These are phyloP conservation scores for Paecilomyces sp. DNA, from an alignment of 2,329 filamentous ascomycete genomes.

Conservation along the genomic window DNA sequence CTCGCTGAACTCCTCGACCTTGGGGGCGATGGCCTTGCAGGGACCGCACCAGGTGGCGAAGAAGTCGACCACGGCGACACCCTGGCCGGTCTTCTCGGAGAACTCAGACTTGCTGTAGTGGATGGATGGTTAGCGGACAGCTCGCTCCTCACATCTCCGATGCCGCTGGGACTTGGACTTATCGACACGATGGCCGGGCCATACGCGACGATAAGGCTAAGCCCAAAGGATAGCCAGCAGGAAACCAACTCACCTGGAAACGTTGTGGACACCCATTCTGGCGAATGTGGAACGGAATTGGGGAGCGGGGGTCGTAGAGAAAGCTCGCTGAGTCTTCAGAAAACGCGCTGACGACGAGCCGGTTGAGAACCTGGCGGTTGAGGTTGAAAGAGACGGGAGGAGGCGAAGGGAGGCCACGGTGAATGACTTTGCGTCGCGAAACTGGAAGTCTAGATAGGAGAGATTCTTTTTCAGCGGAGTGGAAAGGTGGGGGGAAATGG, in stretches of 20 bases:
- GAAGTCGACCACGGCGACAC: constrained; percentile 70
- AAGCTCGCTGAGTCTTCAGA: constrained; percentile 11
- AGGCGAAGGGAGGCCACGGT: constrained; percentile 18
- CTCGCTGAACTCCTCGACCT: constrained; percentile 58
- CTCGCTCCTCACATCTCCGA: too few relatives aligned
- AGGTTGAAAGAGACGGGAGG: constrained; percentile 9
- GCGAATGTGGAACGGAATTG: constrained; percentile 36
- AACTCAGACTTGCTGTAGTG: constrained; percentile 52
- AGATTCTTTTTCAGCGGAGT: constrained; percentile 4
- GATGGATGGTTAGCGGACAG: constrained; percentile 10
- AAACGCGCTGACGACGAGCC: constrained; percentile 1
- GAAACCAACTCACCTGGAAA: constrained; percentile 27
- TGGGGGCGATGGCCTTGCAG: constrained; percentile 83
- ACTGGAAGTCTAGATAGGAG: background rate
- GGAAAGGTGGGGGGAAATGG: constrained; percentile 10
- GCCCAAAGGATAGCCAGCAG: background rate
- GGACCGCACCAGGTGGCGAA: constrained; percentile 90
- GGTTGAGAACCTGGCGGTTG: constrained; percentile 6
- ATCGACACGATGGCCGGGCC: background rate
- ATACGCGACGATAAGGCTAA: constrained; percentile 9
- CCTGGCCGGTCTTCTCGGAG: constrained; percentile 39
- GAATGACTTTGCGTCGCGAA: constrained; percentile 14
- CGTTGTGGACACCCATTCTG: constrained; percentile 41
- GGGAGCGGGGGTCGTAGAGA: constrained; percentile 23
- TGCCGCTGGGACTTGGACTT: too few relatives aligned